phyloP scores from a whole-genome alignment of 2,329 filamentous ascomycete species.

The Colletotrichum liriopes region DNA sequence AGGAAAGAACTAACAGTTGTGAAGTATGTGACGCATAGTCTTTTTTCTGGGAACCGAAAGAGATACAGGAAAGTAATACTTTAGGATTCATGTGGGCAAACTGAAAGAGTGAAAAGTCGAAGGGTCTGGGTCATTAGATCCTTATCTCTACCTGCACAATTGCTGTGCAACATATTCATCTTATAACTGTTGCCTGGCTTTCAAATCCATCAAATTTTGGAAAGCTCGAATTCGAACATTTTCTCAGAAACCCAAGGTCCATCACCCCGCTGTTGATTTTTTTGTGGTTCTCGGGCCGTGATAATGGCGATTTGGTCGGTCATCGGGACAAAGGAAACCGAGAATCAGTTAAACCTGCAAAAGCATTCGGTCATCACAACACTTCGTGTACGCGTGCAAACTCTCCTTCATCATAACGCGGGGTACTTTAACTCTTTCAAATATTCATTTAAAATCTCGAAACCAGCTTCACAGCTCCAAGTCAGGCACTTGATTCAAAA shows the following conservation, averaged over 20 bases:
- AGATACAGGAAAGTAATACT: no score
- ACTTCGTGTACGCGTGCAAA: not conserved
- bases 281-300: not conserved
- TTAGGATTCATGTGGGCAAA: no score
- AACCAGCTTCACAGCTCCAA: not conserved
- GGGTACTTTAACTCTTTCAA: not conserved
- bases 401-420: not conserved
- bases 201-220: not conserved
- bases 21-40: no score
- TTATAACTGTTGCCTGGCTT: no score
- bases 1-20: no score
- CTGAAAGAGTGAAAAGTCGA: no score
- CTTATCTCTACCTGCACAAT: no score
- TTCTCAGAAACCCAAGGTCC: not conserved
- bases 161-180: no score
- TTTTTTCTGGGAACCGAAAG: no score
- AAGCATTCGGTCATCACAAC: not conserved
- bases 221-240: not conserved
- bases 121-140: no score
- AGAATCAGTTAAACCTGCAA: not conserved
- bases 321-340: slow-evolving; percentile 12
- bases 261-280: not conserved
- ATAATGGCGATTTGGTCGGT: not conserved
- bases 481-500: slow-evolving; percentile 2
- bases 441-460: not conserved